Evolutionary conservation across 192 early-diverging fungal genomes (phyloP), one percentile per base, ranked within the genome.

Genomic region (Radiomyces spectabilis): DNA sequence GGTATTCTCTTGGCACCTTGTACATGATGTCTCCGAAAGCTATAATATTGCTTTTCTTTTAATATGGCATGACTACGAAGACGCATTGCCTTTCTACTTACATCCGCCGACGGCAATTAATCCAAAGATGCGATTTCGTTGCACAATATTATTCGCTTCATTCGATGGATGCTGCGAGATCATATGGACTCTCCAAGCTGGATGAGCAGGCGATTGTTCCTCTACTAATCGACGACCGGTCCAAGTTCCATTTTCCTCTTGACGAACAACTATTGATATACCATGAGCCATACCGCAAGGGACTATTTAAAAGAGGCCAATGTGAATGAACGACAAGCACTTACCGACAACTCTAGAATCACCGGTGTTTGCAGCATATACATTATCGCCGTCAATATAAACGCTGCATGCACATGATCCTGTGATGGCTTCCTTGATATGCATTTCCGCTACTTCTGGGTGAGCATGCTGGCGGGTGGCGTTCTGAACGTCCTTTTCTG

Each of bases 21-120:
- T 60, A 80, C 75, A 30, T 65, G 53, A 47, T 76, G 69, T 34
- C 83, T 59, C 87, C 87, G 85, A 69, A 88, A 85, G 70, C 82
- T 89, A 13, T n/a, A 29, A 24, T 31, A 8, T 48, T 24, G 15
- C 33, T 34, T 37, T 7, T 39, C 33, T 21, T 30, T 47, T 10
- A 4, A 15, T 29, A 39, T 12, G n/a, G n/a, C n/a, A n/a, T n/a
- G n/a, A n/a, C n/a, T n/a, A n/a, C n/a, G n/a, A n/a, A n/a, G n/a
- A n/a, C n/a, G n/a, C n/a, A n/a, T n/a, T n/a, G n/a, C n/a, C n/a
- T n/a, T n/a, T n/a, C n/a, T n/a, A 39, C 57, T 41, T 44, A 68
- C 61, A 54, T 51, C 75, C 57, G 24, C 65, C 45, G 6, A 51
- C 54, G 40, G 67, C 69, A 60, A 61, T 57, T 26, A 59, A 34